Evolutionary conservation across 2,329 filamentous ascomycete species (phyloP).

Genomic region (Microsporum canis): DNA sequence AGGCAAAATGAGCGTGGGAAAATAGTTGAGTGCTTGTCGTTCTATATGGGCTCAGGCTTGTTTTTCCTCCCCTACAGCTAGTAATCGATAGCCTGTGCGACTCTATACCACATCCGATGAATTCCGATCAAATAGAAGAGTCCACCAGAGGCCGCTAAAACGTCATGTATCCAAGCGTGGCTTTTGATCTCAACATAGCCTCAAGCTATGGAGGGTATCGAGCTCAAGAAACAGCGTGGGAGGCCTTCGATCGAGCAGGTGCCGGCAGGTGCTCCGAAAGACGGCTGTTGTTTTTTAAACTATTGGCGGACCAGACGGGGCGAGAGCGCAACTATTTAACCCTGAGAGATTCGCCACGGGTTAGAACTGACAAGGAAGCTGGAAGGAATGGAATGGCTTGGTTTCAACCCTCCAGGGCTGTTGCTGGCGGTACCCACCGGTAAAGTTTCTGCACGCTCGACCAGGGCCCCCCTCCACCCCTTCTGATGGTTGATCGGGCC

Average conservation of each 20-base stretch:
- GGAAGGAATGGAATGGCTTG: neutral
- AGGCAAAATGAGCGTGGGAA: neutral
- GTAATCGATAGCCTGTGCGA: neutral
- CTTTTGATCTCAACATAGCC: neutral
- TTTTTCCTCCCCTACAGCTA: neutral
- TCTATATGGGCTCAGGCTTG: neutral
- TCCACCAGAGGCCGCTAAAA: neutral
- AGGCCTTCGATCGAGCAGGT: neutral
- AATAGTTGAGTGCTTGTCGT: neutral
- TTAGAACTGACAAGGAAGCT: neutral
- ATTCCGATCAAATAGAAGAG: neutral
- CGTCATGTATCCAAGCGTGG: neutral
- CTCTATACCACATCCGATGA: neutral
- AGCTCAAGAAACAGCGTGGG: neutral
- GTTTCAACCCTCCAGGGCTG: neutral
- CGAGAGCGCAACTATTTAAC: neutral
- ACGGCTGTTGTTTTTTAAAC: neutral
- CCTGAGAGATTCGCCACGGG: neutral
- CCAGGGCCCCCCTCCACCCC: neutral
- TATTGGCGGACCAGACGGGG: neutral
- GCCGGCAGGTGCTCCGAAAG: neutral
- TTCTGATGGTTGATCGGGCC: neutral
- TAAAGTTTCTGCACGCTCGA: slow-evolving; percentile 1
- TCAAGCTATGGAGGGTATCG: neutral
- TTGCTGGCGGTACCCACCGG: neutral